These are phyloP conservation scores for Daldinia bambusicola DNA, from an alignment of 495 filamentous ascomycete species.

Conservation along the genomic window DNA sequence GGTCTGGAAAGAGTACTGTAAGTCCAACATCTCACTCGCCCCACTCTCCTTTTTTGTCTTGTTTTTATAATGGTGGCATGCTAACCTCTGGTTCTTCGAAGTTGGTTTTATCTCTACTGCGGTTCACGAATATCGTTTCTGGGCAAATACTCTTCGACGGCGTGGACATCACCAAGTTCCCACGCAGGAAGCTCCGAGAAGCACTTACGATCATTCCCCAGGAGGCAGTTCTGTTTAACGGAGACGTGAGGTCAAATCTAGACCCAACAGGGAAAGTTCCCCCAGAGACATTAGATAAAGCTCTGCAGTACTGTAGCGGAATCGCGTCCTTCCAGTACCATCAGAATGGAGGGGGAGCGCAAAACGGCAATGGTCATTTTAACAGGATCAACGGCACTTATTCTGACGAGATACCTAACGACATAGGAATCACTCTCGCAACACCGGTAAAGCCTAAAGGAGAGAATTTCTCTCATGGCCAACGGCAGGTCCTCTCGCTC, in stretches of 20 bases:
- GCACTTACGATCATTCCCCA: conserved; percentile 67
- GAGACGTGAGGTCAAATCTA: conserved; percentile 60
- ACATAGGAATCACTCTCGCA: conserved; percentile 50
- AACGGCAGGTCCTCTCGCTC: conserved; percentile 67
- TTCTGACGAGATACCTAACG: conserved; percentile 26
- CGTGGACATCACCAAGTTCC: conserved; percentile 60
- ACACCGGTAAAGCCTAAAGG: conserved; percentile 61
- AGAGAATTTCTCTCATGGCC: conserved; percentile 67
- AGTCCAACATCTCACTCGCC: too few relatives aligned
- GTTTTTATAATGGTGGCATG: neutral
- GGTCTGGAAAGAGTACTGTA: conserved; percentile 68
- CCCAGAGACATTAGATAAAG: conserved; percentile 53
- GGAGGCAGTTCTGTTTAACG: conserved; percentile 66
- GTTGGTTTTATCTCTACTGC: conserved; percentile 64
- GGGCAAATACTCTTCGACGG: conserved; percentile 65
- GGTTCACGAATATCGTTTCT: conserved; percentile 61
- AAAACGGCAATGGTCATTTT: conserved; percentile 40
- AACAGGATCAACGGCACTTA: conserved; percentile 41
- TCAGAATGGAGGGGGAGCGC: conserved; percentile 38
- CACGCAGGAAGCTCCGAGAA: conserved; percentile 60
- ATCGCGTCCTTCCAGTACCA: conserved; percentile 59
- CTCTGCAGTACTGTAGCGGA: conserved; percentile 55
- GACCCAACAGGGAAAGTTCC: conserved; percentile 60
- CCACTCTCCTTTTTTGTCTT: too few relatives aligned
- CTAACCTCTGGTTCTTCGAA: conserved; percentile 35